Conservation (phyloP, 2,329 filamentous ascomycete genomes). For the Clonostachys chloroleuca region DNA sequence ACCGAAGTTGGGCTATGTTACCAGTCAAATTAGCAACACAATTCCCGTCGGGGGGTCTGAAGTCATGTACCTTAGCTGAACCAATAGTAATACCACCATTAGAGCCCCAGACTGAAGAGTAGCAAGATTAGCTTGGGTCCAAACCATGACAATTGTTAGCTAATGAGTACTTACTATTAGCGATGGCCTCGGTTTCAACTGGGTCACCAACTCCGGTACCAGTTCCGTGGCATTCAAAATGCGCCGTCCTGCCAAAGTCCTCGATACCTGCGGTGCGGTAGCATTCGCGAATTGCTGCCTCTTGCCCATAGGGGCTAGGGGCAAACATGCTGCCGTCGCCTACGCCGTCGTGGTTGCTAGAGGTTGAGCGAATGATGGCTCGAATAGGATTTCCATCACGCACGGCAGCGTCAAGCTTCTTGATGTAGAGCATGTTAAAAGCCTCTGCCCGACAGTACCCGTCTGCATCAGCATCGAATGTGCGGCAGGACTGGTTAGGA, state of each 20-base stretch:
- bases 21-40: too few relatives aligned
- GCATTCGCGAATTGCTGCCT: constrained; percentile 26
- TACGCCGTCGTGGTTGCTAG: constrained; percentile 29
- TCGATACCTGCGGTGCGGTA: constrained; percentile 21
- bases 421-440: constrained; percentile 31
- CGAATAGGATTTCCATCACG: constrained; percentile 31
- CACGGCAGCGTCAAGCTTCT: constrained; percentile 36
- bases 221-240: constrained; percentile 41
- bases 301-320: constrained; percentile 28
- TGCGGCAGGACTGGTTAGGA: constrained; percentile 14
- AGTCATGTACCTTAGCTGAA: constrained; percentile 21
- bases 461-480: constrained; percentile 31
- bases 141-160: too few relatives aligned
- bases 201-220: constrained; percentile 38
- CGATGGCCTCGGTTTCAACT: constrained; percentile 29
- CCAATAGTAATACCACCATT: constrained; percentile 15
- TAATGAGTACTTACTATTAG: not conserved
- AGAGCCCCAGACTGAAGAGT: constrained; percentile 14
- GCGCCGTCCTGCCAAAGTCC: constrained; percentile 26
- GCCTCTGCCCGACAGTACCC: constrained; percentile 45
- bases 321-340: constrained; percentile 10
- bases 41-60: too few relatives aligned
- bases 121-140: too few relatives aligned
- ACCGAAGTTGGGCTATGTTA: constrained; percentile 27
- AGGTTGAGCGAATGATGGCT: constrained; percentile 23